Evolutionary conservation across 1,139 yeast genomes (phyloP).

Genomic region (Kodamaea fungicola): DNA sequence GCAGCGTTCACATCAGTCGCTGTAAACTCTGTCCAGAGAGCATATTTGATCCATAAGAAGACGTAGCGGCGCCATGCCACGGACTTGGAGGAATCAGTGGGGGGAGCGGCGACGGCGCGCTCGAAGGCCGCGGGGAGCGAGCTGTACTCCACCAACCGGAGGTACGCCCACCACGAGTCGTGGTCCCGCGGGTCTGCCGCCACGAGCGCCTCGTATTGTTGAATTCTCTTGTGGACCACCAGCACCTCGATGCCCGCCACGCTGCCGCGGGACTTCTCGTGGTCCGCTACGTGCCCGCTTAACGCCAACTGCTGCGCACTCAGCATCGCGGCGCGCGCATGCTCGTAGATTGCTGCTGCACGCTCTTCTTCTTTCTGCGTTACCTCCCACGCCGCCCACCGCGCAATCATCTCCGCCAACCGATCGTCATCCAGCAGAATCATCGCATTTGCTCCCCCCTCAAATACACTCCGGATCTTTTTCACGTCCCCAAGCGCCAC

Average conservation of each 20-base stretch:
- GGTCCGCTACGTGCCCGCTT: conserved; percentile 31
- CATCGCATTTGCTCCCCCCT: conserved; percentile 57
- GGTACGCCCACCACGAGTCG: conserved; percentile 79
- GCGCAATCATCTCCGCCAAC: conserved; percentile 27
- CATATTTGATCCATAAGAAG: conserved; percentile 65
- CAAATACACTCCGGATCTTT: conserved; percentile 60
- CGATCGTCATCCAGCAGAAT: conserved; percentile 23
- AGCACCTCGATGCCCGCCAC: conserved; percentile 50
- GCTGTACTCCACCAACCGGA: conserved; percentile 23
- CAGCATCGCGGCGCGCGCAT: conserved; percentile 45
- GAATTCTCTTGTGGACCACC: conserved; percentile 50
- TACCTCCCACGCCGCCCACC: conserved; percentile 77
- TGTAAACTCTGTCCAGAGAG: conserved; percentile 59
- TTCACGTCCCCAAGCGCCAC: conserved; percentile 20
- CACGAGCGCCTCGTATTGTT: conserved; percentile 51
- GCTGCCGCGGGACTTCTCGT: conserved; percentile 66
- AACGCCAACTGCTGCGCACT: conserved; percentile 42
- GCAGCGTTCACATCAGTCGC: conserved; percentile 42
- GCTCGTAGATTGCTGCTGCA: conserved; percentile 57
- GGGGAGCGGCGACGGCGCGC: conserved; percentile 37
- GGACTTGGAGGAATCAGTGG: conserved; percentile 28
- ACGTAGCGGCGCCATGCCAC: conserved; percentile 68
- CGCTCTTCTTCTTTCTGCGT: conserved; percentile 61
- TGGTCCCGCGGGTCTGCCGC: conserved; percentile 52
- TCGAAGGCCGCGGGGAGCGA: conserved; percentile 31